Base-by-base conservation (phyloP, 2,329 filamentous ascomycete species). In the Ilyonectria robusta region DNA sequence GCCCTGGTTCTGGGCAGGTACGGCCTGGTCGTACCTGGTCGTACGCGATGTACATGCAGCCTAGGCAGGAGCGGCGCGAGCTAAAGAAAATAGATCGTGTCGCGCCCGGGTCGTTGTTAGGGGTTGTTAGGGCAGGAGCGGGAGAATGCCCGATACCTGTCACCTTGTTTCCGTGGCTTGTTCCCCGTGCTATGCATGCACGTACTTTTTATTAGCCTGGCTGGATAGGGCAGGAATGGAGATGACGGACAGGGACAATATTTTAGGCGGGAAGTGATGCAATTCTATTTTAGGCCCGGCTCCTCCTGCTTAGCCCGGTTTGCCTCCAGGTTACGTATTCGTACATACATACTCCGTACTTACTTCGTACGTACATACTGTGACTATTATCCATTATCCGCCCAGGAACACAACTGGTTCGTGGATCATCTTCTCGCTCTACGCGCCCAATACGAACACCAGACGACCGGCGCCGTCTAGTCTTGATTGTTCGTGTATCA, bases 251-350 rank as follows among this genome's bases (percentile, higher is more conserved):
- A 54, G 48, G 59, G 50, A 44, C 68, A 63, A 26, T 5, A 62
- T 70, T 67, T 74, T 69, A 72, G 67, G 21, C 63, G 50, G 50
- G 60, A 59, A 51, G 53, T 26, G 23, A 21, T 35, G 48, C 15
- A 23, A 46, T 65, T 65, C 62, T 65, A 64, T 64, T 64, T 64
- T 64, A 51, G 54, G 29, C 54, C 21, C 50, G 50, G 9, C n/a
- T n/a, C 40, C 17, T 17, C 15, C 11, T 21, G 21, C 21, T 21
- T 31, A 51, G 29, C 50, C 31, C 35, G 19, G 50, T 53, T 21
- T 51, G 8, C 47, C 47, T 51, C 26, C 26, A n/a, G 11, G 15
- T n/a, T 50, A n/a, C 47, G 26, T 33, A 31, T 50, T 29, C 23
- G 23, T 48, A 48, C 21, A 23, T 48, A 23, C 11, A 19, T 44